A percentile compares a stretch with the other conserved stretches of the same genome.
phyloP scores from a whole-genome alignment of 208 protist genomes.

The Phytomonas sp. region DNA sequence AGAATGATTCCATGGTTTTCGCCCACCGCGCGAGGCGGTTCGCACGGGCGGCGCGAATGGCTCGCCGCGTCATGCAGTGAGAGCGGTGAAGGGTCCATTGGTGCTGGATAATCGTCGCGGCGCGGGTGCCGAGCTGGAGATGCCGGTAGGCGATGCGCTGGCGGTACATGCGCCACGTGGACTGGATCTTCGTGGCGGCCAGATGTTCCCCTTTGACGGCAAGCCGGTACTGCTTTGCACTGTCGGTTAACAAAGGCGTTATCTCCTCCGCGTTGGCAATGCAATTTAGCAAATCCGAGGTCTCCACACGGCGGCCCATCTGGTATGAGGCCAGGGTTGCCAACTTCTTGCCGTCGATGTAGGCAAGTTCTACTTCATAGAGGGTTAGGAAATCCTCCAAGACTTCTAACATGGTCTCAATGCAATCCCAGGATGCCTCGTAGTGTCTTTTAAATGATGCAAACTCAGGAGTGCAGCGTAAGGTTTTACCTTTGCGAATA shows the following conservation, averaged over 20 bases:
- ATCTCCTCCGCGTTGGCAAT: constrained; percentile 82
- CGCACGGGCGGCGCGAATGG: constrained; percentile 49
- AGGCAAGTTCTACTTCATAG: constrained; percentile 82
- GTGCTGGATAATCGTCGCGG: constrained; percentile 76
- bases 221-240: constrained; percentile 45
- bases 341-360: constrained; percentile 87
- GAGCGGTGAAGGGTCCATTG: constrained; percentile 74
- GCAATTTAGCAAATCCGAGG: constrained; percentile 60
- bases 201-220: constrained; percentile 49
- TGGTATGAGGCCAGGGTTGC: constrained; percentile 65
- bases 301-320: constrained; percentile 27
- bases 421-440: constrained; percentile 66
- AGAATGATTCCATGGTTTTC: constrained; percentile 82
- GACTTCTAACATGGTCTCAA: constrained; percentile 64
- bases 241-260: constrained; percentile 42
- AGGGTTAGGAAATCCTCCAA: constrained; percentile 70
- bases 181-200: constrained; percentile 82
- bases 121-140: constrained; percentile 67
- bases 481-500: constrained; percentile 81
- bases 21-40: constrained; percentile 57
- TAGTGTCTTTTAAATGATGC: constrained; percentile 86
- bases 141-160: constrained; percentile 76
- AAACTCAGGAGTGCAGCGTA: constrained; percentile 89
- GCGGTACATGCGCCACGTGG: constrained; percentile 82
- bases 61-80: constrained; percentile 58